These are phyloP conservation scores for Leishmania braziliensis DNA, from an alignment of 208 protist species.

Conservation along the genomic window DNA sequence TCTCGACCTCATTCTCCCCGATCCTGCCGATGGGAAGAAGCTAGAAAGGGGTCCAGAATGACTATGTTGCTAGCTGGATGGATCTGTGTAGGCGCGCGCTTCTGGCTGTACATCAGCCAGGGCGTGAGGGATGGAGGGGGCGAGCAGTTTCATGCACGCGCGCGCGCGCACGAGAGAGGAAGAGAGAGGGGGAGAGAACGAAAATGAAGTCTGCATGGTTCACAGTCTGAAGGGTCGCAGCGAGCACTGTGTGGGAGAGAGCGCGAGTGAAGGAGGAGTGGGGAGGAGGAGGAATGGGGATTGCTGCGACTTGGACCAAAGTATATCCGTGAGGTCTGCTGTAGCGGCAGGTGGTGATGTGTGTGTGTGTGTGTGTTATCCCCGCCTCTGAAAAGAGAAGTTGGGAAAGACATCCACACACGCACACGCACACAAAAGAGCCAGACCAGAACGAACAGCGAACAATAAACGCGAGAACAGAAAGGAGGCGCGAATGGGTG, in stretches of 20 bases:
- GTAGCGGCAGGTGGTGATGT: background rate
- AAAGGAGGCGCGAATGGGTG: no score
- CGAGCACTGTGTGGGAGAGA: no score
- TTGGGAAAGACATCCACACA: background rate
- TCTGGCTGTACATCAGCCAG: background rate
- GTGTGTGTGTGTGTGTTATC: background rate
- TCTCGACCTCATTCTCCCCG: conserved; percentile 3
- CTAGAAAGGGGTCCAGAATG: background rate
- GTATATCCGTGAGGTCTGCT: background rate
- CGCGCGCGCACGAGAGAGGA: no score
- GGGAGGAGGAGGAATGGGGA: background rate
- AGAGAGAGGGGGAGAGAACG: no score
- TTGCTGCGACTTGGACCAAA: background rate
- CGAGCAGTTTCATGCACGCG: background rate
- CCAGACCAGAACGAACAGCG: no score
- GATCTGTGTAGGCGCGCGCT: background rate
- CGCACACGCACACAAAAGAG: no score
- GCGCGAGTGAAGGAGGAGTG: background rate
- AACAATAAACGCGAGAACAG: no score
- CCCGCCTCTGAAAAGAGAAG: background rate
- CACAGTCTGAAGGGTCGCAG: no score
- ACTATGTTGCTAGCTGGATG: background rate
- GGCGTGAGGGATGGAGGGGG: background rate
- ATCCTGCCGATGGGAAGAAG: background rate
- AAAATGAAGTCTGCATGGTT: no score